These are phyloP conservation scores for Onygenales sp. DNA, from an alignment of 2,329 filamentous ascomycete genomes.

Conservation along the genomic window DNA sequence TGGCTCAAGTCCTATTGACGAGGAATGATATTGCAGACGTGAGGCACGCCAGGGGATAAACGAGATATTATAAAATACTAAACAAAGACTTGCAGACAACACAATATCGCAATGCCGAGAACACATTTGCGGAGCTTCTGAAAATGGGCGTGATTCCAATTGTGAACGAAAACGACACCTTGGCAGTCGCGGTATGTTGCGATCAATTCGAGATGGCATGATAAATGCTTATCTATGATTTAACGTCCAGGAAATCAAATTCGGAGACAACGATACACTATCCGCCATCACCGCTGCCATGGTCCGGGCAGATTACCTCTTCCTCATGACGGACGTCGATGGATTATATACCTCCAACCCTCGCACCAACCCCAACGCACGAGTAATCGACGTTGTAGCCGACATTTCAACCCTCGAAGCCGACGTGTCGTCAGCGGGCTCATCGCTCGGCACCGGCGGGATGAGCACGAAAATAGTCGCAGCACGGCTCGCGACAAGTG, in stretches of 20 bases:
- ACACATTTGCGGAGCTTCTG: conserved; percentile 81
- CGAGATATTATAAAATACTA: conserved; percentile 4
- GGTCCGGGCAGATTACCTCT: conserved; percentile 93
- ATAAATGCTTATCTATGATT: background rate
- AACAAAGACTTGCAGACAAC: conserved; percentile 50
- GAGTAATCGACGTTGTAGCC: conserved; percentile 83
- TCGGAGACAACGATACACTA: conserved; percentile 95
- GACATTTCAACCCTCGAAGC: conserved; percentile 75
- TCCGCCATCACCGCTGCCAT: conserved; percentile 95
- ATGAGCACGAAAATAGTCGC: conserved; percentile 98
- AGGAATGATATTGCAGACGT: conserved; percentile 94
- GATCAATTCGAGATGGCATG: background rate
- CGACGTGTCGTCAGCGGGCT: conserved; percentile 86
- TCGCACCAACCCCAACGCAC: conserved; percentile 70
- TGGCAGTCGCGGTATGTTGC: conserved; percentile 63
- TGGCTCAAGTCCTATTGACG: conserved; percentile 90
- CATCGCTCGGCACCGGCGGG: conserved; percentile 80
- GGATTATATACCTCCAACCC: conserved; percentile 97
- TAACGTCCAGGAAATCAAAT: conserved; percentile 70
- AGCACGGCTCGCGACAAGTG: conserved; percentile 81
- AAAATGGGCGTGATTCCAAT: conserved; percentile 96
- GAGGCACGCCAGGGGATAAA: conserved; percentile 21
- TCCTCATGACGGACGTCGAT: conserved; percentile 98
- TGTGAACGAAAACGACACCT: conserved; percentile 96
- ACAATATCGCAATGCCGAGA: conserved; percentile 93